Evolutionary conservation across 2,329 filamentous ascomycete species (phyloP).

Genomic region (Nannizzia gypsea): DNA sequence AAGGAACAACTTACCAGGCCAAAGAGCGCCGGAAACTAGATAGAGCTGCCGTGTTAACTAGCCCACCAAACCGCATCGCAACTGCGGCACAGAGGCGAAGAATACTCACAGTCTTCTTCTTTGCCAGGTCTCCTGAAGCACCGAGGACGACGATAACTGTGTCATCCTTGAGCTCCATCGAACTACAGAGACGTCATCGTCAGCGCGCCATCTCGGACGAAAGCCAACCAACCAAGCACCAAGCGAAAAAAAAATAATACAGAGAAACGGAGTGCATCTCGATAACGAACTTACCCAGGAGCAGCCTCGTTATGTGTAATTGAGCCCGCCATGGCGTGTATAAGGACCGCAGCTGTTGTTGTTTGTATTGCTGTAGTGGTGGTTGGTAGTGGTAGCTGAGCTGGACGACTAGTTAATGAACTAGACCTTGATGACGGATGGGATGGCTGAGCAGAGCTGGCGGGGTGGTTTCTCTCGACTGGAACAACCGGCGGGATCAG

Average conservation of each 20-base stretch:
- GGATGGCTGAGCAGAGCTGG: background rate
- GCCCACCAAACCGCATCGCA: too few relatives aligned
- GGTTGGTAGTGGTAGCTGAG: too few relatives aligned
- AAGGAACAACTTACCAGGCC: constrained; percentile 62
- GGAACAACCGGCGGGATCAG: background rate
- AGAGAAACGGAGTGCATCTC: background rate
- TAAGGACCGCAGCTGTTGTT: background rate
- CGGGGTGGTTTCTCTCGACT: background rate
- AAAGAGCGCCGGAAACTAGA: constrained; percentile 88
- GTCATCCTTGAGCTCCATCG: constrained; percentile 95
- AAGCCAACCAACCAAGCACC: too few relatives aligned
- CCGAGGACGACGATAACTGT: constrained; percentile 93
- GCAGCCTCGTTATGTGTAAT: background rate
- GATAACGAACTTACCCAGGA: background rate
- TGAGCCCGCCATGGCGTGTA: background rate
- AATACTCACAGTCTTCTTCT: constrained; percentile 88
- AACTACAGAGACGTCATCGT: constrained; percentile 38
- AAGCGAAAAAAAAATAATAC: background rate
- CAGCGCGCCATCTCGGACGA: background rate
- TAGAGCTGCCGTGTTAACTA: background rate
- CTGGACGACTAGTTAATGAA: too few relatives aligned
- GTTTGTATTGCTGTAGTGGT: too few relatives aligned
- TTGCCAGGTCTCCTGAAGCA: constrained; percentile 92
- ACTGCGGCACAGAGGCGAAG: constrained; percentile 22
- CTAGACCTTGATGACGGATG: too few relatives aligned